A percentile compares a stretch with the other conserved stretches of the same genome.
These are phyloP conservation scores for Dioscorea dumetorum DNA, from an alignment of 106 monocot species.

Conservation along the genomic window DNA sequence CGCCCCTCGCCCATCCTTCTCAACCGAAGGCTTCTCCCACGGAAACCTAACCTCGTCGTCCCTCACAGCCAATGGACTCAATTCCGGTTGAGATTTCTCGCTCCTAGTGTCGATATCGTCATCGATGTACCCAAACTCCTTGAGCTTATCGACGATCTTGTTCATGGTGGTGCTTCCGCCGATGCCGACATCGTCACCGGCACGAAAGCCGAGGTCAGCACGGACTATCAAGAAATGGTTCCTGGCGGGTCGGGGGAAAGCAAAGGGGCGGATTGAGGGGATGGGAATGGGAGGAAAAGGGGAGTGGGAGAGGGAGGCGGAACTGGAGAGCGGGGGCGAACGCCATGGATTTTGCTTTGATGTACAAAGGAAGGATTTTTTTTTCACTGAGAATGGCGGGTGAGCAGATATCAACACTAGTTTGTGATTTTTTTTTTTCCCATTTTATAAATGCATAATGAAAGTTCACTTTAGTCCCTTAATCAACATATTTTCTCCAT, in stretches of 20 bases:
- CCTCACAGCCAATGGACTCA: constrained; percentile 70
- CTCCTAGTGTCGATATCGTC: constrained; percentile 13
- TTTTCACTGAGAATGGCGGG: no score
- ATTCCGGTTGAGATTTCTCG: constrained; percentile 37
- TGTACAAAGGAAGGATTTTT: no score
- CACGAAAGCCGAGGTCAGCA: constrained; percentile 16
- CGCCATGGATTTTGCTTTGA: no score
- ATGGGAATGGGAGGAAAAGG: constrained; percentile 7
- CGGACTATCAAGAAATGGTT: constrained; percentile 45
- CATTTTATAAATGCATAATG: no score
- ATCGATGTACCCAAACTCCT: constrained; percentile 73
- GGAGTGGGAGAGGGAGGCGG: constrained; percentile 6
- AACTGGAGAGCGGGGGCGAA: constrained; percentile 1
- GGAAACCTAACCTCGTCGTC: constrained; percentile 69
- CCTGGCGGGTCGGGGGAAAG: constrained; percentile 14
- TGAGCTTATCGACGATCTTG: constrained; percentile 69
- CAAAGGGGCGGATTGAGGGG: not conserved
- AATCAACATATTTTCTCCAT: no score
- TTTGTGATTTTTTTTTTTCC: no score
- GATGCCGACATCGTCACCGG: constrained; percentile 63
- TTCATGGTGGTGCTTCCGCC: constrained; percentile 74
- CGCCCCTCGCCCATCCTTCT: constrained; percentile 1
- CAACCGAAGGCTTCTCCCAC: constrained; percentile 57
- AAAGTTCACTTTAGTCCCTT: no score
- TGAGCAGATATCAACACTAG: no score